Evolutionary conservation across 306 rosid genomes (phyloP).

Genomic region (Pterocarpus santalinus): DNA sequence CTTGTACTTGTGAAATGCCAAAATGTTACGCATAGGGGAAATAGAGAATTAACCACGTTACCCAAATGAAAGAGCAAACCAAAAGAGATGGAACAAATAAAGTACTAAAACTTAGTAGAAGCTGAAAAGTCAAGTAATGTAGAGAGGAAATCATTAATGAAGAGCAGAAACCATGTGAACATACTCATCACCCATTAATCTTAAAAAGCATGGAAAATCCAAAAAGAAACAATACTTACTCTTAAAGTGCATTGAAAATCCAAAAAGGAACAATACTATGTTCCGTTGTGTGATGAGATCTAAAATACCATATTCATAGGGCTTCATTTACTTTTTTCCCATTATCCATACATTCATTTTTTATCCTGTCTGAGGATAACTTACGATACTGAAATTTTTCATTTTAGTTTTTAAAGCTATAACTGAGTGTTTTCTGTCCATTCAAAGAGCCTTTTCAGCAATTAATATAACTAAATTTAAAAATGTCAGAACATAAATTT

Average conservation of each 20-base stretch:
- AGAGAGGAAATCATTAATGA: neutral
- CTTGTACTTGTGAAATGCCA: neutral
- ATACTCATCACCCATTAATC: neutral
- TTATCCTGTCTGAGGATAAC: conserved; percentile 49
- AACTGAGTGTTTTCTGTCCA: conserved; percentile 42
- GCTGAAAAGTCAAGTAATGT: neutral
- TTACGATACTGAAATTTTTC: conserved; percentile 45
- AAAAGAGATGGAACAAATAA: conserved; percentile 15
- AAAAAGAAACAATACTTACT: too few species aligned
- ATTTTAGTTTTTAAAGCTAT: conserved; percentile 43
- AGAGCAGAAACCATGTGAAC: conserved; percentile 2
- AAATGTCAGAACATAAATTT: conserved; percentile 7
- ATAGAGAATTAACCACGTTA: neutral
- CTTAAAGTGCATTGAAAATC: too few species aligned
- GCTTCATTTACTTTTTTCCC: neutral
- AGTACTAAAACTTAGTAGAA: neutral
- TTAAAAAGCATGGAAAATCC: neutral
- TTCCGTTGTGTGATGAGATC: neutral
- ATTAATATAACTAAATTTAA: conserved; percentile 46
- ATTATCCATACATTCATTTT: conserved; percentile 42
- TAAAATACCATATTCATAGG: neutral
- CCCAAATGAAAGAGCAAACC: neutral
- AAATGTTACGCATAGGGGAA: neutral
- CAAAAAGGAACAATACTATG: neutral
- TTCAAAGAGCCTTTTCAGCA: conserved; percentile 43